Conservation (phyloP, 352 stramenopile species). For the Globisporangium megalacanthum region DNA sequence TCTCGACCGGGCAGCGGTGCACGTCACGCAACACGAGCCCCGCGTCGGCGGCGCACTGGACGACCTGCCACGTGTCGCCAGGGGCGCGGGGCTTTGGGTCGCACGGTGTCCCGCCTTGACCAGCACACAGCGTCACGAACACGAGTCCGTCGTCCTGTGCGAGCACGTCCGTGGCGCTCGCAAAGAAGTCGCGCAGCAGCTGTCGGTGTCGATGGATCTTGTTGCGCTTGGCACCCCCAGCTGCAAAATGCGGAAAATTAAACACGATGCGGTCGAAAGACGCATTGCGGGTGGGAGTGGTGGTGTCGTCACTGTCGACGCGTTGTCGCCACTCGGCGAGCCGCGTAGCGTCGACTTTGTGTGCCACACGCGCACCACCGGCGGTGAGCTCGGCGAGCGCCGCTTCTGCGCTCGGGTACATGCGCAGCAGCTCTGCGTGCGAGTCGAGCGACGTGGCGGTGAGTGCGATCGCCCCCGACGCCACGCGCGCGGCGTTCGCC, state of each 20-base stretch:
- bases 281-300: background rate
- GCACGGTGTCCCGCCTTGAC: slow-evolving; percentile 71
- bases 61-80: slow-evolving; percentile 81
- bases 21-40: slow-evolving; percentile 54
- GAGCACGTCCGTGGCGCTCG: slow-evolving; percentile 51
- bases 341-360: slow-evolving; percentile 68
- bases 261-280: slow-evolving; percentile 77
- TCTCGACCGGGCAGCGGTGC: slow-evolving; percentile 57
- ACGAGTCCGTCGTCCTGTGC: slow-evolving; percentile 41
- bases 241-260: slow-evolving; percentile 83
- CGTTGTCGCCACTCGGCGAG: slow-evolving; percentile 35
- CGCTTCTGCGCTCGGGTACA: slow-evolving; percentile 58
- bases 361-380: slow-evolving; percentile 47
- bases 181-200: slow-evolving; percentile 73
- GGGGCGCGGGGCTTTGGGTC: slow-evolving; percentile 51
- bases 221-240: slow-evolving; percentile 70
- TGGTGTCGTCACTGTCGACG: background rate
- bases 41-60: slow-evolving; percentile 49
- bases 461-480: slow-evolving; percentile 15
- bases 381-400: slow-evolving; percentile 52
- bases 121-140: slow-evolving; percentile 78
- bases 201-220: slow-evolving; percentile 82
- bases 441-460: slow-evolving; percentile 72
- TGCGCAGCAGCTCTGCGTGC: slow-evolving; percentile 49
- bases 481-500: slow-evolving; percentile 27